phyloP scores from a whole-genome alignment of 176 grass and related monocot species.

The Luzula sylvatica region DNA sequence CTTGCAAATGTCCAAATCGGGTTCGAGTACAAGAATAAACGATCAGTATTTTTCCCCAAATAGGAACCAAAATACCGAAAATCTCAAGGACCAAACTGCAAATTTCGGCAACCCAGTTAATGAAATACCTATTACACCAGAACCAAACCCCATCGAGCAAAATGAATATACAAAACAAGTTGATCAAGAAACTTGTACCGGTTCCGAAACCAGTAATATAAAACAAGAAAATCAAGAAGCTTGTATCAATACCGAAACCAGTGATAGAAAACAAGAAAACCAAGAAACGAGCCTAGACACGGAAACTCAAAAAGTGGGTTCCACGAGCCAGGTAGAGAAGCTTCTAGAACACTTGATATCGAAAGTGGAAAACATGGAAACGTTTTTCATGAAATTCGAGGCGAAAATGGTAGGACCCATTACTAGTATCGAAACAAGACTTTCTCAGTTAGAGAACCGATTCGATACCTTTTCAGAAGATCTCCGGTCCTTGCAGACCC shows the following conservation, averaged over 20 bases:
- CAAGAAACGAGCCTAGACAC: not conserved
- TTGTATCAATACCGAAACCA: constrained; percentile 23
- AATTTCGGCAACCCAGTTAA: constrained; percentile 3
- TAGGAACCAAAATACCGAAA: constrained; percentile 10
- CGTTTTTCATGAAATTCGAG: constrained; percentile 62
- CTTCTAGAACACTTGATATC: constrained; percentile 62
- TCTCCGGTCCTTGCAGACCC: constrained; percentile 27
- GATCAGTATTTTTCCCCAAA: constrained; percentile 35
- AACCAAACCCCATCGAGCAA: not conserved
- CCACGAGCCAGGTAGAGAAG: constrained; percentile 38
- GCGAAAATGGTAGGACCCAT: constrained; percentile 60
- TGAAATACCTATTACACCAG: constrained; percentile 19
- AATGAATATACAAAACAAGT: not conserved
- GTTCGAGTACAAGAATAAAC: constrained; percentile 34
- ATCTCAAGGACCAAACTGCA: constrained; percentile 19
- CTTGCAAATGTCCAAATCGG: constrained; percentile 66
- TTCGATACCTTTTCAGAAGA: constrained; percentile 38
- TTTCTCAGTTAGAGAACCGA: constrained; percentile 43
- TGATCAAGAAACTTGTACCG: not conserved
- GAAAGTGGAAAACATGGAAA: constrained; percentile 70
- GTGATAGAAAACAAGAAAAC: constrained; percentile 21
- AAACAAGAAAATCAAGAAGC: constrained; percentile 12
- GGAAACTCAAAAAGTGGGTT: constrained; percentile 17
- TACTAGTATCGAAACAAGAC: constrained; percentile 46
- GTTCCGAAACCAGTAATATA: constrained; percentile 25